Evolutionary conservation across 2,329 filamentous ascomycete species (phyloP).

Genomic region (Aspergillus pseudoglaucus): DNA sequence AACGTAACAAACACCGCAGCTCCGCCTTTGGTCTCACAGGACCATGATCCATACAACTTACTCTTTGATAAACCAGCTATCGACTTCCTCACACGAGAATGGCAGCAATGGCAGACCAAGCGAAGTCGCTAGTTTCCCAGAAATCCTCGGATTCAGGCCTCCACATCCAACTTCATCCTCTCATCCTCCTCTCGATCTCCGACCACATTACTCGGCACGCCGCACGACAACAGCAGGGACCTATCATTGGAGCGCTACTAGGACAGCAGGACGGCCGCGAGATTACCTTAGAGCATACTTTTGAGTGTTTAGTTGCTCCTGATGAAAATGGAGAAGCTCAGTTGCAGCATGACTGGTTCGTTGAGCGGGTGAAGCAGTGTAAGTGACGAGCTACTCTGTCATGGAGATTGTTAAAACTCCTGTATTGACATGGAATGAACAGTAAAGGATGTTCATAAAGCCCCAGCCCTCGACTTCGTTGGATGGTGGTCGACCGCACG

Average conservation of each 20-base stretch:
- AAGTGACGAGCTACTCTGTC: conserved; percentile 23
- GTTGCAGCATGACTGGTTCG: conserved; percentile 67
- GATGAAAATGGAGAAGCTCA: conserved; percentile 51
- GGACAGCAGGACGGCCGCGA: conserved; percentile 87
- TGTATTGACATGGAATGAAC: conserved; percentile 2
- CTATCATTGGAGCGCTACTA: conserved; percentile 78
- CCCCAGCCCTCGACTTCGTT: conserved; percentile 74
- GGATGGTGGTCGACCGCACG: conserved; percentile 85
- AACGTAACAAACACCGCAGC: conserved; percentile 26
- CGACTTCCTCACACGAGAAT: background rate
- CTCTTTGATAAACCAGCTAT: background rate
- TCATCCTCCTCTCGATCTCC: conserved; percentile 92
- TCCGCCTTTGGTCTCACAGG: conserved; percentile 4
- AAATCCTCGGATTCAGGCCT: conserved; percentile 68
- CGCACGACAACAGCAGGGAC: conserved; percentile 65
- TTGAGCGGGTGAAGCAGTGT: conserved; percentile 77
- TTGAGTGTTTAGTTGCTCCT: conserved; percentile 63
- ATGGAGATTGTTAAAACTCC: background rate
- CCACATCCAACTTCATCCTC: conserved; percentile 78
- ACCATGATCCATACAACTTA: conserved; percentile 1
- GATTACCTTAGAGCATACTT: conserved; percentile 87
- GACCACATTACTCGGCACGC: conserved; percentile 93
- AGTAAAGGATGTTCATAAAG: conserved; percentile 88
- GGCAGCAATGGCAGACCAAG: conserved; percentile 43
- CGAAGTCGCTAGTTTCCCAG: conserved; percentile 58